Evolutionary conservation across 108 stramenopile species (phyloP), one percentile per base, ranked within the genome.

Genomic region (Cyclostephanos tholiformis): DNA sequence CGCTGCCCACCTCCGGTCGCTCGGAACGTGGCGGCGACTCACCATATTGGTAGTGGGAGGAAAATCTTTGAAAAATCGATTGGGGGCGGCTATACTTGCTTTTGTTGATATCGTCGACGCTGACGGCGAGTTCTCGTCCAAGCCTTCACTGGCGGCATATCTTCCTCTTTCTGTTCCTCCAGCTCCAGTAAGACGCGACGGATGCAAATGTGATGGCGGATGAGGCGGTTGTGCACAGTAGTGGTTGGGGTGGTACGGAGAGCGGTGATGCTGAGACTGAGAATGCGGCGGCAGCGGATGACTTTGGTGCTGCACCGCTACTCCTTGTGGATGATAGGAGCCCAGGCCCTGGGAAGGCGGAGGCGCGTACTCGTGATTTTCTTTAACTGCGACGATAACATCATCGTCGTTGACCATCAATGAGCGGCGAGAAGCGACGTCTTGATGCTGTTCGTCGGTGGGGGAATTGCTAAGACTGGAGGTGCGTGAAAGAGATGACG

Each of bases 101-200:
- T 67, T 67, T 19, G 66, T 67, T 2, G 66, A 67, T 35, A 67
- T 67, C 4, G 66, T 67, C 44, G 66, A 67, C 8, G 49, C 66
- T n/a, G 66, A 67, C 35, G 66, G 66, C 6, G 66, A 67, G 22
- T 67, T 25, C 2, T 67, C 66, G 29, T 67, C 66, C 7, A 32
- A 19, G 50, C 30, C 48, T 19, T 30, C 35, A 10, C 20, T 8
- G 46, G 49, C 48, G 48, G 66, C 16, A 4, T 26, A 9, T 29
- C 63, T 12, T 64, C n/a, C 7, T 27, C 46, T 20, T 26, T 2
- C 4, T 39, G 39, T 19, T 20, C 19, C 19, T 19, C 59, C 1
- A 60, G 6, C 35, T 60, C n/a, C 3, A 38, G n/a, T n/a, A 39
- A 60, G 36, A 30, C 59, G 59, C 35, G 29, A 60, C 35, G 59